phyloP scores from a whole-genome alignment of 177 flowering plant species.

The Vitis hybrid region DNA sequence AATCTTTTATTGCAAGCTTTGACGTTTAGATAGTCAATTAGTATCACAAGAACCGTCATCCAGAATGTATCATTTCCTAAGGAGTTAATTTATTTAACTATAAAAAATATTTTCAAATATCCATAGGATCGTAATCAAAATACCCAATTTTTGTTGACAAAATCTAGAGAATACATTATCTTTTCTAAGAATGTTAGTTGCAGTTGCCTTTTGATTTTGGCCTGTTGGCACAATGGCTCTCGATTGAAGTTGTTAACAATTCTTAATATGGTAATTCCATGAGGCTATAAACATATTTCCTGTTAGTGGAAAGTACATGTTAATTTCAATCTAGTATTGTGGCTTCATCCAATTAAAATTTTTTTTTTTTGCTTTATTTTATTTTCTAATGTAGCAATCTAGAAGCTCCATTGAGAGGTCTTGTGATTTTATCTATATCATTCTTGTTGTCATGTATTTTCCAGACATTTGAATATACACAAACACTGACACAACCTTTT shows the following conservation, averaged over 20 bases:
- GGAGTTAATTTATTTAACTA: too few relatives aligned
- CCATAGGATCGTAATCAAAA: background rate
- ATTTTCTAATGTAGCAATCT: background rate
- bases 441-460: background rate
- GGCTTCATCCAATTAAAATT: background rate
- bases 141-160: background rate
- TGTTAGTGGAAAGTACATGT: background rate
- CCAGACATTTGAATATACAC: too few relatives aligned
- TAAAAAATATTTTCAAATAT: too few relatives aligned
- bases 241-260: background rate
- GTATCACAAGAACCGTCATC: too few relatives aligned
- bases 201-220: background rate
- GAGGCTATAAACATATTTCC: background rate
- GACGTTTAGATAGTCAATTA: too few relatives aligned
- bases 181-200: background rate
- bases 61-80: too few relatives aligned
- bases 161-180: background rate
- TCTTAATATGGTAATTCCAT: background rate
- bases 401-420: background rate
- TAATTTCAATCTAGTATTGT: conserved; percentile 1
- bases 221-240: background rate
- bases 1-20: too few relatives aligned
- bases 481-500: background rate
- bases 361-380: too few relatives aligned
- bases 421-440: background rate